Evolutionary conservation across 805 yeast species (phyloP).

Genomic region (Schizosaccharomyces lindneri): DNA sequence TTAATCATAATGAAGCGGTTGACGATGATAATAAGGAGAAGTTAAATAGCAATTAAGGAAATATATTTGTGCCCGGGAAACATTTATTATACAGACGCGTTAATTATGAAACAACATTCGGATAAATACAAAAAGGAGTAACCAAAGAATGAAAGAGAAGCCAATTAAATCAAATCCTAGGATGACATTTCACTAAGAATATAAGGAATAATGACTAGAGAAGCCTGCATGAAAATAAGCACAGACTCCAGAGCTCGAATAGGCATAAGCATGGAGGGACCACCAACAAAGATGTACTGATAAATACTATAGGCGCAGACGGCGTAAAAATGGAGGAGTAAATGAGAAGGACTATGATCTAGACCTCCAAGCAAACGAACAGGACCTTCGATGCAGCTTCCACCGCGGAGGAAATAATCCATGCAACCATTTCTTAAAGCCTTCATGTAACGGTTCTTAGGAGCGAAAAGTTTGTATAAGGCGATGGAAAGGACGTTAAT

Average conservation of each 20-base stretch:
- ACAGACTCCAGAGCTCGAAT: slow-evolving; percentile 6
- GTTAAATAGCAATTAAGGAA: too few relatives aligned
- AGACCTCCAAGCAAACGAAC: slow-evolving; percentile 65
- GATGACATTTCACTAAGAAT: slow-evolving; percentile 4
- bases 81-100: too few relatives aligned
- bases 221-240: slow-evolving; percentile 7
- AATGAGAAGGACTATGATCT: slow-evolving; percentile 43
- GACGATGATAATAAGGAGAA: too few relatives aligned
- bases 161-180: neutral
- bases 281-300: slow-evolving; percentile 3
- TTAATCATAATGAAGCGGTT: too few relatives aligned
- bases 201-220: slow-evolving; percentile 8
- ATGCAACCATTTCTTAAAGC: slow-evolving; percentile 75
- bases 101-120: too few relatives aligned
- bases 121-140: too few relatives aligned
- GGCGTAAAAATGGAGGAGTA: slow-evolving; percentile 67
- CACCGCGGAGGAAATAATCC: slow-evolving; percentile 63
- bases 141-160: neutral
- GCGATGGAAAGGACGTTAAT: slow-evolving; percentile 81
- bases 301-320: slow-evolving; percentile 70
- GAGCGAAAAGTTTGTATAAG: slow-evolving; percentile 46
- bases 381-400: slow-evolving; percentile 53
- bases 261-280: slow-evolving; percentile 7
- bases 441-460: slow-evolving; percentile 16
- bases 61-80: too few relatives aligned